Conservation (phyloP, 2,329 filamentous ascomycete genomes). For the Waltergamsia citrina region DNA sequence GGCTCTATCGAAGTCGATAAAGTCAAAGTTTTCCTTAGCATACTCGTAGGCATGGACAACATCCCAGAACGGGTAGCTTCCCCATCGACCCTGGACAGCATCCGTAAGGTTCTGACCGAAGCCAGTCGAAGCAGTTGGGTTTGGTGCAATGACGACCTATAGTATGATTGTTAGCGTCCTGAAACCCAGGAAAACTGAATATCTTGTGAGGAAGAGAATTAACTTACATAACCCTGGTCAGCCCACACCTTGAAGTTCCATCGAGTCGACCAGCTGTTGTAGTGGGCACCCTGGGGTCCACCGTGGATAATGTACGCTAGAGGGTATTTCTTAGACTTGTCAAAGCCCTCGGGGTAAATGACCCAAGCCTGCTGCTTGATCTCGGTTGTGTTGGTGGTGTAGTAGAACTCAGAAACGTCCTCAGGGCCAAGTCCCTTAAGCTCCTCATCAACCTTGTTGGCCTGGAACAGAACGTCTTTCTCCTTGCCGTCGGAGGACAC, state of each 20-base stretch:
- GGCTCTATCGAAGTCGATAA: slow-evolving; percentile 52
- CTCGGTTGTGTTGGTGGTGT: slow-evolving; percentile 4
- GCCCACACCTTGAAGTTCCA: slow-evolving; percentile 75
- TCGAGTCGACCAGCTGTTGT: slow-evolving; percentile 58
- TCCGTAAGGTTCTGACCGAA: slow-evolving; percentile 66
- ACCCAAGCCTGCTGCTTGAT: slow-evolving; percentile 3
- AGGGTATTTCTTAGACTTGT: slow-evolving; percentile 57
- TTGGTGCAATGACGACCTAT: slow-evolving; percentile 65
- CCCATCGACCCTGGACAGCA: slow-evolving; percentile 66
- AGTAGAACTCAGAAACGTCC: slow-evolving; percentile 7
- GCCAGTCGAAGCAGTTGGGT: slow-evolving; percentile 66
- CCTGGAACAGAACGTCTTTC: slow-evolving; percentile 3
- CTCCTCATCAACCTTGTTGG: slow-evolving; percentile 3
- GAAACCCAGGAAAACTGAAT: too few species aligned
- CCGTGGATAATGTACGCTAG: slow-evolving; percentile 67
- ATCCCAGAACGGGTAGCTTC: slow-evolving; percentile 67
- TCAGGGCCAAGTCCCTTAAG: slow-evolving; percentile 3
- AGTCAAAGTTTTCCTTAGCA: slow-evolving; percentile 48
- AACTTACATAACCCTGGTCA: slow-evolving; percentile 72
- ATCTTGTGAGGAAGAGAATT: too few species aligned
- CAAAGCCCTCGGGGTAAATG: slow-evolving; percentile 31
- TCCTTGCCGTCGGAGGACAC: neutral
- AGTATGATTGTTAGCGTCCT: too few species aligned
- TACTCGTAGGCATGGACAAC: slow-evolving; percentile 63
- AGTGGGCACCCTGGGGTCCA: slow-evolving; percentile 63